A percentile compares a stretch with the other conserved stretches of the same genome.
Conservation (phyloP, 129 eudicot species). For the Pittosporum tobira region DNA sequence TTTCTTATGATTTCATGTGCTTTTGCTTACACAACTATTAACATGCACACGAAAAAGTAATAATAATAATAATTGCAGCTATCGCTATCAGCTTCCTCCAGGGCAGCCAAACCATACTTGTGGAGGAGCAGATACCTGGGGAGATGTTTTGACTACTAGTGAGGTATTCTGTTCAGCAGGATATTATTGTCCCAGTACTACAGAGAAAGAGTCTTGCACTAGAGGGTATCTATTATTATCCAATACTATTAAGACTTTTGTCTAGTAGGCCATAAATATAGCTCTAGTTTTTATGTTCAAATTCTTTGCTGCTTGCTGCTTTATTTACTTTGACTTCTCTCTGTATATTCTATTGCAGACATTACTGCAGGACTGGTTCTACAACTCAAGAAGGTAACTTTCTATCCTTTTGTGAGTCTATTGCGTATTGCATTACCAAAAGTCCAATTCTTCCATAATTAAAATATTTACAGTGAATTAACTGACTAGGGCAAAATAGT, state of each 20-base stretch:
- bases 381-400: conserved; percentile 49
- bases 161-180: conserved; percentile 89
- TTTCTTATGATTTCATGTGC: background rate
- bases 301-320: conserved; percentile 2
- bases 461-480: too few species aligned
- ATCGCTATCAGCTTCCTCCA: conserved; percentile 71
- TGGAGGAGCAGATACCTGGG: conserved; percentile 91
- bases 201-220: conserved; percentile 48
- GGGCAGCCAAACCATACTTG: conserved; percentile 64
- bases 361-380: conserved; percentile 84
- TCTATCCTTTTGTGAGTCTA: background rate
- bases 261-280: conserved; percentile 6
- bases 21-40: conserved; percentile 5
- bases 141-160: conserved; percentile 48
- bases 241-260: conserved; percentile 16
- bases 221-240: conserved; percentile 52
- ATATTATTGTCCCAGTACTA: conserved; percentile 66
- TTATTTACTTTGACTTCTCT: background rate
- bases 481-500: too few species aligned
- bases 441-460: background rate
- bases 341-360: conserved; percentile 36
- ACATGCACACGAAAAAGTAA: background rate
- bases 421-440: background rate
- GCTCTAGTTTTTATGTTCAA: background rate
- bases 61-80: conserved; percentile 34